Conservation (phyloP, 352 stramenopile genomes). For the Globisporangium abappressorium region DNA sequence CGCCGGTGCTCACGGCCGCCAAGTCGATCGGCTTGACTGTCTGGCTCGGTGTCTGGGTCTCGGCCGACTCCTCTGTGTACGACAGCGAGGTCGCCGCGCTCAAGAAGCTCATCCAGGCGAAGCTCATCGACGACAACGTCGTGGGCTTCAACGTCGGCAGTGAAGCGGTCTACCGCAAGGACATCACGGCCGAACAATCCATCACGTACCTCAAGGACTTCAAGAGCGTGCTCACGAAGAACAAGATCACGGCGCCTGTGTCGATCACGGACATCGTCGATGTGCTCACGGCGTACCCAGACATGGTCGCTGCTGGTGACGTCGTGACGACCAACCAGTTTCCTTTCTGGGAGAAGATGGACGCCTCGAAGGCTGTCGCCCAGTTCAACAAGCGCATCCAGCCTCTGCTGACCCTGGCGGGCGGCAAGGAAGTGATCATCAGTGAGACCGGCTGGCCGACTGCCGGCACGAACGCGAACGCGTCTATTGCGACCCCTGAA, state of each 20-base stretch:
- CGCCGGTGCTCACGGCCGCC: constrained; percentile 59
- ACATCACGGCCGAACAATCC: constrained; percentile 67
- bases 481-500: constrained; percentile 50
- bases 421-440: constrained; percentile 75
- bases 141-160: constrained; percentile 85
- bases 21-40: constrained; percentile 71
- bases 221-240: constrained; percentile 60
- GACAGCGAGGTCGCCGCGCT: constrained; percentile 60
- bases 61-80: constrained; percentile 57
- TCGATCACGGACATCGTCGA: constrained; percentile 84
- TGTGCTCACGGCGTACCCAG: constrained; percentile 69
- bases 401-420: constrained; percentile 57
- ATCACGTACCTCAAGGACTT: constrained; percentile 75
- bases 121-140: constrained; percentile 73
- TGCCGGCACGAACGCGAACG: constrained; percentile 56
- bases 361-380: constrained; percentile 43
- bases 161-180: constrained; percentile 75
- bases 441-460: constrained; percentile 82
- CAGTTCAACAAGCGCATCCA: constrained; percentile 80
- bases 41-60: constrained; percentile 84
- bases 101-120: constrained; percentile 54
- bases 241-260: constrained; percentile 55
- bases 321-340: constrained; percentile 87
- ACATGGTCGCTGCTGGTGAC: constrained; percentile 70
- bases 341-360: constrained; percentile 78